Conservation (phyloP, 495 filamentous ascomycete species). For the Glutinoglossum americanum region DNA sequence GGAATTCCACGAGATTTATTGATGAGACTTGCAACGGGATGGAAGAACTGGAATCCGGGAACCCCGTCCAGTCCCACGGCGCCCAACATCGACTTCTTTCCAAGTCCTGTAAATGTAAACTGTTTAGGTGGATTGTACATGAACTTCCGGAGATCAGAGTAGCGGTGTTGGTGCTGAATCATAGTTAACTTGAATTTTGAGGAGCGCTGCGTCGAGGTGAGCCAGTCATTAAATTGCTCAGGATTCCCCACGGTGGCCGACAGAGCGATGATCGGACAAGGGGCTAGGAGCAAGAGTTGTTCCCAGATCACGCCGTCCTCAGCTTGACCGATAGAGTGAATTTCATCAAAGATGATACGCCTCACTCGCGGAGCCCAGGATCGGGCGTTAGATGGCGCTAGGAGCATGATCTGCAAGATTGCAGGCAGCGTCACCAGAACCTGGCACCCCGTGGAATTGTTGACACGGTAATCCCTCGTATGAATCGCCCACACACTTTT, state of each 20-base stretch:
- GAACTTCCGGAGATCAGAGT: slow-evolving; percentile 56
- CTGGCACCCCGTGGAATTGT: slow-evolving; percentile 48
- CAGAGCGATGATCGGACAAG: slow-evolving; percentile 60
- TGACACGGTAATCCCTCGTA: slow-evolving; percentile 49
- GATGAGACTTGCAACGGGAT: slow-evolving; percentile 41
- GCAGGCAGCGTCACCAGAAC: slow-evolving; percentile 58
- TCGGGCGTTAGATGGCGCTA: slow-evolving; percentile 42
- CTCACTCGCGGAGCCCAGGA: slow-evolving; percentile 43
- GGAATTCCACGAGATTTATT: slow-evolving; percentile 36
- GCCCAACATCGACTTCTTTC: slow-evolving; percentile 17
- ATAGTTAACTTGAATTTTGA: slow-evolving; percentile 36
- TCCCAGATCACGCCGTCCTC: slow-evolving; percentile 69
- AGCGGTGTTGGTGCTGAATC: slow-evolving; percentile 42
- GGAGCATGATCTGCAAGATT: slow-evolving; percentile 59
- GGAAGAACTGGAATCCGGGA: slow-evolving; percentile 33
- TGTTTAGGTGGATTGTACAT: slow-evolving; percentile 28
- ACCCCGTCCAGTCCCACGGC: slow-evolving; percentile 31
- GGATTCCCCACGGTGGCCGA: slow-evolving; percentile 68
- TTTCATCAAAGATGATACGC: slow-evolving; percentile 65
- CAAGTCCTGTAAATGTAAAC: slow-evolving; percentile 36
- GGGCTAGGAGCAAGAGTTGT: slow-evolving; percentile 48
- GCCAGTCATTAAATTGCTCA: slow-evolving; percentile 44
- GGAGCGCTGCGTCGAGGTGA: slow-evolving; percentile 33
- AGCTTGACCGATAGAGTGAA: slow-evolving; percentile 60
- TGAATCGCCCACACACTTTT: slow-evolving; percentile 63